Evolutionary conservation across 768 basidiomycete genomes (phyloP).

Genomic region (Trametes cubensis): DNA sequence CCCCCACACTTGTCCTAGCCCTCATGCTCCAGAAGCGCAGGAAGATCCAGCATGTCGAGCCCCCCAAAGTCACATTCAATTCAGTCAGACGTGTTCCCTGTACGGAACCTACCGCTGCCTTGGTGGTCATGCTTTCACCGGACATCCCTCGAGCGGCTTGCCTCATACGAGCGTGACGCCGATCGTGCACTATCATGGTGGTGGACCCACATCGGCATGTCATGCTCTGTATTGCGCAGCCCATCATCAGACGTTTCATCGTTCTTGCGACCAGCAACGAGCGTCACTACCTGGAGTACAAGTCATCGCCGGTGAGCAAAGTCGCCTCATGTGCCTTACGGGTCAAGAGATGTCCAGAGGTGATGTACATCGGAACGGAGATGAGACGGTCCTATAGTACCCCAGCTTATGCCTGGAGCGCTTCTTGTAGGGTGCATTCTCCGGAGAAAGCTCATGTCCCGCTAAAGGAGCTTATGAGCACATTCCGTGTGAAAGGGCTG

Average conservation of each 20-base stretch:
- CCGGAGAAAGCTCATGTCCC: slow-evolving; percentile 4
- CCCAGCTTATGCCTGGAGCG: neutral
- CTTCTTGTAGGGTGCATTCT: slow-evolving; percentile 14
- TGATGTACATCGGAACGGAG: neutral
- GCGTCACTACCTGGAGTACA: too few species aligned
- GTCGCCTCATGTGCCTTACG: too few species aligned
- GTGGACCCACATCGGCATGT: slow-evolving; percentile 10
- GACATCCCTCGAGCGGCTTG: slow-evolving; percentile 2
- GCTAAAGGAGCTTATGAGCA: slow-evolving; percentile 2
- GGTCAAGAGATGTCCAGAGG: neutral
- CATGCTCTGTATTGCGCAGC: neutral
- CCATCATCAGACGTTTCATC: neutral
- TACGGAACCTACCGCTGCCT: slow-evolving; percentile 13
- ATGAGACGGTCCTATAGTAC: neutral
- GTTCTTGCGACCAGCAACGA: too few species aligned
- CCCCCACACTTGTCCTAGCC: slow-evolving; percentile 2
- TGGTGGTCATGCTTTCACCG: slow-evolving; percentile 12
- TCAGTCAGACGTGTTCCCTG: slow-evolving; percentile 2
- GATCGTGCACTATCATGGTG: slow-evolving; percentile 2
- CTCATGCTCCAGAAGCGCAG: neutral
- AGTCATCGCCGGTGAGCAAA: too few species aligned
- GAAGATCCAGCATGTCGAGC: neutral
- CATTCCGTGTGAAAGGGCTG: slow-evolving; percentile 5
- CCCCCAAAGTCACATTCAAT: slow-evolving; percentile 1
- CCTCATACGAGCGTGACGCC: slow-evolving; percentile 8